Base-by-base conservation (phyloP, 257 asterid genomes). In the Forsythia viridissima region DNA sequence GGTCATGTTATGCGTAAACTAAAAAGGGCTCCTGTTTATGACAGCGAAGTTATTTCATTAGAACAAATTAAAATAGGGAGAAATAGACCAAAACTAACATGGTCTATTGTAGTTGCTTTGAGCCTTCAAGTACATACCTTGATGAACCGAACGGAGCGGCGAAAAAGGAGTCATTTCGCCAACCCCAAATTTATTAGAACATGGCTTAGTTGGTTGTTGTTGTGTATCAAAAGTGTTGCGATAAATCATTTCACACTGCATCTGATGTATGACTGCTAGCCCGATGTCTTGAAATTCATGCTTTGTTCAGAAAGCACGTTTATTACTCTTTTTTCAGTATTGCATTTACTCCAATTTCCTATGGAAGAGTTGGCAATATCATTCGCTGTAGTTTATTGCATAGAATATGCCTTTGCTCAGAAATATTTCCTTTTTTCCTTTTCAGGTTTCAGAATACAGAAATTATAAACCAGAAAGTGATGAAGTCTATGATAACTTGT, bases 391-490 rank as follows among this genome's bases (percentile, higher is more conserved):
- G 55, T 20, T 48, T 43, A 11, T n/a, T 15, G 6, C 21, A 9
- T 55, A n/a, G n/a, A 52, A 6, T 18, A 37, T 37, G 12, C 12
- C 15, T 39, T 61, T 30, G 37, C 37, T 74, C 12, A 70, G 46
- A 74, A 63, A 61, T 30, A 30, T 57, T 67, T 67, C 43, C 61
- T 37, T 34, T 24, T 71, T 71, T 65, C 34, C n/a, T 69, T 79
- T 73, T 57, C 83, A 88, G 91, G 80, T 77, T 36, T 74, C 83
- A 5, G 90, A 84, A 24, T 74, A 80, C 79, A 34, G 75, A 39
- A 79, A 18, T 46, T 71, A 79, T 57, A 86, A 84, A 79, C 79
- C 84, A 57, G 93, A 80, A 63, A 73, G 77, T 2, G 91, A 89
- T 78, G 90, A 87, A 21, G 87, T 78, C 79, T 80, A 57, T 30